Conservation (phyloP, 306 rosid species). For the Trichosanthes cucumerina region DNA sequence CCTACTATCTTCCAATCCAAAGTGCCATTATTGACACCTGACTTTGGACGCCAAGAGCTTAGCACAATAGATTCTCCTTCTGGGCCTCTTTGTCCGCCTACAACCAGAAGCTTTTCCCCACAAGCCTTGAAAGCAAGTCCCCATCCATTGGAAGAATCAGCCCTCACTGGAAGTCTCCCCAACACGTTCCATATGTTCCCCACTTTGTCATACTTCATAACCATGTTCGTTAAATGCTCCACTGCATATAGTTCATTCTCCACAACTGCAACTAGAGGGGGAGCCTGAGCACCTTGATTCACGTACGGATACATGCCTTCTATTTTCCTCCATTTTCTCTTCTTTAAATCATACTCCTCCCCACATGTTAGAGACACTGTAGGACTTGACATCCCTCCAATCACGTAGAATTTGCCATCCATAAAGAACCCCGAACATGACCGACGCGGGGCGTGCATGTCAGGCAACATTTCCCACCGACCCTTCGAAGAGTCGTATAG, state of each 20-base stretch:
- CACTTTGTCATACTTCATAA: conserved; percentile 69
- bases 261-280: conserved; percentile 95
- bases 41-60: conserved; percentile 67
- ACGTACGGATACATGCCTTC: conserved; percentile 80
- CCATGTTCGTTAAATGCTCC: conserved; percentile 80
- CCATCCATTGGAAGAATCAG: conserved; percentile 44
- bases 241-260: conserved; percentile 67
- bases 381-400: conserved; percentile 86
- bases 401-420: conserved; percentile 79
- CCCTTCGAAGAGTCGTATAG: conserved; percentile 60
- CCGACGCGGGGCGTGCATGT: conserved; percentile 78
- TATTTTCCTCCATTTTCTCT: conserved; percentile 63
- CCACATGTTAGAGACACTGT: conserved; percentile 71
- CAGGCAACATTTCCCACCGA: conserved; percentile 63
- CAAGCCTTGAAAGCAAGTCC: conserved; percentile 97
- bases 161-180: conserved; percentile 90
- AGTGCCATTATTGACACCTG: conserved; percentile 54
- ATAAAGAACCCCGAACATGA: conserved; percentile 83
- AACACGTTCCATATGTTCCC: conserved; percentile 64
- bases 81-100: conserved; percentile 89
- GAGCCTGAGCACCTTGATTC: conserved; percentile 73
- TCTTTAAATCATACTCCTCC: conserved; percentile 74
- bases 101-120: conserved; percentile 71
- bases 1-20: conserved; percentile 84
- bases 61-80: conserved; percentile 81